Conservation (phyloP, 2,329 filamentous ascomycete species). For the Immersiporthe knoxdaviesiana region DNA sequence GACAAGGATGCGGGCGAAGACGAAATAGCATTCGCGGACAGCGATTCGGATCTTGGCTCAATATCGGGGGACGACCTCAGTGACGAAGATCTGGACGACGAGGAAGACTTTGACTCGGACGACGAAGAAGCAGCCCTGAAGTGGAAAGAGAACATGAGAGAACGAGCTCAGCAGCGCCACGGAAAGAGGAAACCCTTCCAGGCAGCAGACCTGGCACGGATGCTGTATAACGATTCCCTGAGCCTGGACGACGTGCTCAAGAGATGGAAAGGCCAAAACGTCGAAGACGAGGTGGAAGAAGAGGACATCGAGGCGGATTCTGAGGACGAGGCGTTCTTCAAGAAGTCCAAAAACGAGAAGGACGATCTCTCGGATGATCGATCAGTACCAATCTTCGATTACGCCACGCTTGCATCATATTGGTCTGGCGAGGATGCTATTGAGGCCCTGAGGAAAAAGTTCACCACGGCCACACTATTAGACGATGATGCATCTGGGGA, state of each 20-base stretch:
- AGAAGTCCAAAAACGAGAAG: constrained; percentile 64
- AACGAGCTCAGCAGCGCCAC: constrained; percentile 74
- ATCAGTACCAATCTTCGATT: constrained; percentile 77
- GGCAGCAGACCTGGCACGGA: constrained; percentile 78
- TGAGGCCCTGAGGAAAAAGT: constrained; percentile 72
- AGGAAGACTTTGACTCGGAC: constrained; percentile 53
- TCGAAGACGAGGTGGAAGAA: constrained; percentile 54
- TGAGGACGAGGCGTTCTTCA: constrained; percentile 67
- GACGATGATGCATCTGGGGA: constrained; percentile 51
- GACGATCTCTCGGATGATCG: constrained; percentile 79
- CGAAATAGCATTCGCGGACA: constrained; percentile 90
- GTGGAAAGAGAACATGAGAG: constrained; percentile 88
- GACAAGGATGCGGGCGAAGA: constrained; percentile 60
- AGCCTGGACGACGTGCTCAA: constrained; percentile 74
- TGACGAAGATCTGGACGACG: constrained; percentile 55
- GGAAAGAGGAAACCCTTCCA: constrained; percentile 72
- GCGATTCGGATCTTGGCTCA: constrained; percentile 93
- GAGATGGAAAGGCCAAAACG: constrained; percentile 75
- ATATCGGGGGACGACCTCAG: constrained; percentile 62
- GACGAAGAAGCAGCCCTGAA: constrained; percentile 74
- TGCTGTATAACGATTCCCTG: constrained; percentile 86
- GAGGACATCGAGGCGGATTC: constrained; percentile 60
- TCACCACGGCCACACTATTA: constrained; percentile 70
- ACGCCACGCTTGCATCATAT: constrained; percentile 78
- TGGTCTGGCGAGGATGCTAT: constrained; percentile 83